A percentile compares a stretch with the other conserved stretches of the same genome.
phyloP scores from a whole-genome alignment of 495 filamentous ascomycete species.

The Aspergillus funiculosus region DNA sequence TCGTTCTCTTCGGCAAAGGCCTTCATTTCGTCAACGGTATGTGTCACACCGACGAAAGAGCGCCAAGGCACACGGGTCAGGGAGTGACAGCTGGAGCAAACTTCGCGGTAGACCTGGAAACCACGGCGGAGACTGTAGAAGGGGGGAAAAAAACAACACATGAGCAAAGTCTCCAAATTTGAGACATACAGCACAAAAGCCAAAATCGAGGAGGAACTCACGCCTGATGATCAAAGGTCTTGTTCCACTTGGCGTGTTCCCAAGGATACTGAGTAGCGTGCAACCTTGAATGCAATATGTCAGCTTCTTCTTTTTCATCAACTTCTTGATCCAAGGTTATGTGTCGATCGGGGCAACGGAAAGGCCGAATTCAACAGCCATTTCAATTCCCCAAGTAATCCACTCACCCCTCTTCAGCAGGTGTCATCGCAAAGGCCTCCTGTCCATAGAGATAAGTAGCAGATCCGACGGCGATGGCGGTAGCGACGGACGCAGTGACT shows the following conservation, averaged over 20 bases:
- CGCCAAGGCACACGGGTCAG: conserved; percentile 92
- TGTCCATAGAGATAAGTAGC: conserved; percentile 88
- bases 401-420: conserved; percentile 94
- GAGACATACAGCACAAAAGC: neutral
- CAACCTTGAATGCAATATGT: conserved; percentile 52
- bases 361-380: conserved; percentile 13
- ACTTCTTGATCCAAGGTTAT: conserved; percentile 15
- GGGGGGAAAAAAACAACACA: conserved; percentile 10
- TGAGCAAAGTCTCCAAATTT: conserved; percentile 22
- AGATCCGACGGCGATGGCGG: conserved; percentile 76
- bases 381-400: conserved; percentile 9
- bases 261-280: conserved; percentile 91
- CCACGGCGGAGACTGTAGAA: conserved; percentile 96
- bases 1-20: conserved; percentile 95
- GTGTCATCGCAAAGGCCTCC: conserved; percentile 81
- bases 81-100: conserved; percentile 97
- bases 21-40: conserved; percentile 98
- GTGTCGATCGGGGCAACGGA: conserved; percentile 27
- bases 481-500: conserved; percentile 75
- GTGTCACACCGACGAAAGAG: conserved; percentile 77
- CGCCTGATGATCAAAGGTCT: conserved; percentile 96
- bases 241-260: conserved; percentile 83
- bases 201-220: conserved; percentile 46
- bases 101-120: conserved; percentile 99
- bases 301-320: conserved; percentile 12